Conservation (phyloP, 345 rosid species). For the Alliaria petiolata region DNA sequence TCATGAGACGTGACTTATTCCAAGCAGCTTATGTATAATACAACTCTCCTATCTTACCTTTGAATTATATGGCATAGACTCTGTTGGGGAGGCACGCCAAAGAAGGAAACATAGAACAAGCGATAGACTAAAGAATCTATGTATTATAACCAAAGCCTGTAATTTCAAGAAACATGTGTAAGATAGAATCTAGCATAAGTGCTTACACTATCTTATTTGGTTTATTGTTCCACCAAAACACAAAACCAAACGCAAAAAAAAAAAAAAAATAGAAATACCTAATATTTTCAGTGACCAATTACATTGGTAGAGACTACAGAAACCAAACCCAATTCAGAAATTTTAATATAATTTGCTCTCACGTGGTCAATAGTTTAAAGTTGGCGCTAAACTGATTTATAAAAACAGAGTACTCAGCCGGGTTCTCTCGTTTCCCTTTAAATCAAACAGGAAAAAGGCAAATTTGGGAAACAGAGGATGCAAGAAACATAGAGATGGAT, state of each 20-base stretch:
- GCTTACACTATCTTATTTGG: not conserved
- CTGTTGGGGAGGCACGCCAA: conserved; percentile 64
- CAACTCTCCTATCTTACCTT: conserved; percentile 41
- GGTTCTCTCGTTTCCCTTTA: too few species aligned
- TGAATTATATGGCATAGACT: conserved; percentile 34
- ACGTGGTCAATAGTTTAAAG: too few species aligned
- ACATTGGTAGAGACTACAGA: too few species aligned
- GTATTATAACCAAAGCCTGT: conserved; percentile 91
- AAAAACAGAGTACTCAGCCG: too few species aligned
- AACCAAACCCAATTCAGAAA: not conserved
- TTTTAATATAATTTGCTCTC: not conserved
- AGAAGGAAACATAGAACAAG: conserved; percentile 69
- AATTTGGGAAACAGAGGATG: not conserved
- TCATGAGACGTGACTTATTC: not conserved
- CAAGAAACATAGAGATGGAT: not conserved
- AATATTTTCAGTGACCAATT: too few species aligned
- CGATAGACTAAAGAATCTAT: conserved; percentile 87
- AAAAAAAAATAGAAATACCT: too few species aligned
- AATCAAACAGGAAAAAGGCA: not conserved
- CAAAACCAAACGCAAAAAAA: not conserved
- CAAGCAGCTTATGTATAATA: not conserved
- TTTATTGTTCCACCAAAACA: not conserved
- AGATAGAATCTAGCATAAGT: not conserved
- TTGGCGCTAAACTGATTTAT: too few species aligned
- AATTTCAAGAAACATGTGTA: conserved; percentile 45